Base-by-base conservation (phyloP, 371 early-diverging fungal genomes). In the Batkoa obscura region DNA sequence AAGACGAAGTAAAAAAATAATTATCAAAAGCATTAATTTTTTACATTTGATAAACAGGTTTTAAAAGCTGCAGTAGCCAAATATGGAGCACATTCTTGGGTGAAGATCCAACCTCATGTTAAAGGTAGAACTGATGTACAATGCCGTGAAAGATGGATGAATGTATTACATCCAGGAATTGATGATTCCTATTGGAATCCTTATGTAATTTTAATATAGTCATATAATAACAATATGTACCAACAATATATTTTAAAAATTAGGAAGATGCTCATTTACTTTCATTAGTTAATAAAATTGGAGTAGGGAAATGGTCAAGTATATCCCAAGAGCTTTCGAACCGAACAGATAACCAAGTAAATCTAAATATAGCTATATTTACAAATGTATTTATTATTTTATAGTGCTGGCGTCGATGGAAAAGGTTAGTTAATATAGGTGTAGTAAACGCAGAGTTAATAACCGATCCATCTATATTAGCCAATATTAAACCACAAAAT, bases 41-140 rank as follows among this genome's bases (percentile, higher is more conserved):
- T 45, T 46, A 38, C 49, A n/a, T 62, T 8, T 39, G 38, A 13
- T 10, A 31, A 36, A 55, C 46, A 70, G 68, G 63, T 74, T 12
- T 68, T 92, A 30, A 65, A 67, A 50, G 72, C 70, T 1, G 86
- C 87, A 0, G 77, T 85, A 0, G 65, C 65, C 0, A 53, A 66
- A 50, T 83, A 79, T 59, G 90, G 89, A 8, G 68, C 67, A 2
- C 78, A 80, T 6, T 76, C 78, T 52, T 92, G 93, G 93, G 68
- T 68, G 33, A 79, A 75, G 57, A 65, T 92, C 17, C 78, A 78
- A 50, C 68, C 73, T 43, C 70, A 78, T 57, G 73, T 90, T 8
- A 76, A 74, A 1, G 81, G 83, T 17, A 68, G 89, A 45, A 90
- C 88, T 1, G 90, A 90, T 63, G 78, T 83, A 55, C 89, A 92